Base-by-base conservation (phyloP, 1,284 basidiomycete genomes). In the Cerrena zonata region DNA sequence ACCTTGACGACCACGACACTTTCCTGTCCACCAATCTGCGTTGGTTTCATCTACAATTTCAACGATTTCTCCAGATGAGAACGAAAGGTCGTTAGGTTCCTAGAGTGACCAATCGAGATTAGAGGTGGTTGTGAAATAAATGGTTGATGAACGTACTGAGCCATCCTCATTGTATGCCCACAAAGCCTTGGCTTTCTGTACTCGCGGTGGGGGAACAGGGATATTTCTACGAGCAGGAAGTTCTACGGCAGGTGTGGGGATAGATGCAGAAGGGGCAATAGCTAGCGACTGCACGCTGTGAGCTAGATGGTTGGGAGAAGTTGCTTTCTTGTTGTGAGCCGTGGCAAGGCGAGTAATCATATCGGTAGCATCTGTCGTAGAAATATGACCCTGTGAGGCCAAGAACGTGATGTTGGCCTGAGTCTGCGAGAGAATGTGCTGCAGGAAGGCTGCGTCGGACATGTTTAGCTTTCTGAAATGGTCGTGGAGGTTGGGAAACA, bases 111-210 rank as follows among this genome's bases (percentile, higher is more conserved):
- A n/a, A n/a, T n/a, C n/a, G n/a, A n/a, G n/a, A n/a, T n/a, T n/a
- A n/a, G n/a, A 34, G 30, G 25, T 47, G 50, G 26, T 56, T 42
- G 45, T 21, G 15, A 23, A 10, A 37, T 34, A 42, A 18, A 50
- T 47, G n/a, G n/a, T n/a, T n/a, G n/a, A n/a, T n/a, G 53, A 42
- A 55, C 46, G 23, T 21, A 80, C 84, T 54, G 66, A 59, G 23
- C 75, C 74, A 50, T 77, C 65, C 55, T 82, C 80, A 56, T 86
- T 86, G 65, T 86, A 88, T 1, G 67, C 61, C 85, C 85, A 88
- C 0, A 79, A 47, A 0, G 84, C 84, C 50, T 72, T 75, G 2
- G 78, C 82, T 51, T 72, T 69, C 45, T 72, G 70, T n/a, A 67
- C 45, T 41, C 59, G 57, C 13, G 65, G 57, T 2, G 67, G 59